Conservation (phyloP, 495 filamentous ascomycete genomes). For the Hypoxylon rickii region DNA sequence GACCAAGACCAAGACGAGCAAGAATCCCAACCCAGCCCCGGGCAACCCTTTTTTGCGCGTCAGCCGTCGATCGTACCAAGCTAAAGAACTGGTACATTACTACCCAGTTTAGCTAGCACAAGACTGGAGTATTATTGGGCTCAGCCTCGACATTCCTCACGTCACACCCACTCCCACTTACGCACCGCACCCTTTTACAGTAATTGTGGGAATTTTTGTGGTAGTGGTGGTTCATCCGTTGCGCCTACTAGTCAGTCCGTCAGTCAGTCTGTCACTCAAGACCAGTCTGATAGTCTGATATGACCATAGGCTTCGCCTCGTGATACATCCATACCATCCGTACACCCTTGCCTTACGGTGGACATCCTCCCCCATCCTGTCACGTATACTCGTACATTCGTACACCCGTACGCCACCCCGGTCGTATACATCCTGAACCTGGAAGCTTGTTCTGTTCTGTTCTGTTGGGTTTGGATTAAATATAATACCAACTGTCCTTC, state of each 20-base stretch:
- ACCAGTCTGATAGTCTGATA: conserved; percentile 35
- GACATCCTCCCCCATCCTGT: conserved; percentile 13
- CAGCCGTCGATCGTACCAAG: conserved; percentile 37
- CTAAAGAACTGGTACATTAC: conserved; percentile 23
- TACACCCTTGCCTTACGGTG: conserved; percentile 22
- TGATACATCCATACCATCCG: conserved; percentile 35
- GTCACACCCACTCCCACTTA: conserved; percentile 33
- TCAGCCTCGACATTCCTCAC: conserved; percentile 41
- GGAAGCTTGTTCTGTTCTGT: too few relatives aligned
- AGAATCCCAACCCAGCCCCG: conserved; percentile 21
- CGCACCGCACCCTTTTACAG: conserved; percentile 31
- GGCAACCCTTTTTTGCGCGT: conserved; percentile 29
- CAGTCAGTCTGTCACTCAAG: background rate
- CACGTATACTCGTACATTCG: background rate
- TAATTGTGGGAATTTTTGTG: conserved; percentile 21
- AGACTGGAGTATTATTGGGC: too few relatives aligned
- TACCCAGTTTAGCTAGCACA: too few relatives aligned
- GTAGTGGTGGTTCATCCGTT: conserved; percentile 26
- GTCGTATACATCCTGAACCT: conserved; percentile 13
- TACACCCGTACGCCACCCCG: background rate
- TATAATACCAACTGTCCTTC: conserved; percentile 26
- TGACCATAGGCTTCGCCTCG: conserved; percentile 39
- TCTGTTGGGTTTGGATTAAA: conserved; percentile 12
- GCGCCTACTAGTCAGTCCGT: conserved; percentile 25
- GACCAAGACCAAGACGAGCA: conserved; percentile 30